These are phyloP conservation scores for Cryptococcus sp. DNA, from an alignment of 1,284 basidiomycete species.

Conservation along the genomic window DNA sequence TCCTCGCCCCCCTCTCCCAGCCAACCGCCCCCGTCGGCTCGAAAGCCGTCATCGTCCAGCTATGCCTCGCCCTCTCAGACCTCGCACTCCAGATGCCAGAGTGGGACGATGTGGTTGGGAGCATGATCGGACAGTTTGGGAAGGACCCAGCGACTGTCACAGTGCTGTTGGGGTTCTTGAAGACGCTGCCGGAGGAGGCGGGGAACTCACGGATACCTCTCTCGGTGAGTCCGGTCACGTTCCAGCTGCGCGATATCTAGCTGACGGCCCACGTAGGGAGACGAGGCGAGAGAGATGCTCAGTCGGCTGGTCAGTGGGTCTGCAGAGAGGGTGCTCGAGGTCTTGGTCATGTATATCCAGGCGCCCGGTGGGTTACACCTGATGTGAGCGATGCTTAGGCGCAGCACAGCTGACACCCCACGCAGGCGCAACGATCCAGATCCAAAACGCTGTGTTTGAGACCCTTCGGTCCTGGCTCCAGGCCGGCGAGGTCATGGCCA, in stretches of 20 bases:
- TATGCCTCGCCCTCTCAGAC: conserved; percentile 84
- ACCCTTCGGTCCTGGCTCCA: conserved; percentile 85
- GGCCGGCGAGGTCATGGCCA: conserved; percentile 75
- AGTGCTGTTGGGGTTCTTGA: conserved; percentile 83
- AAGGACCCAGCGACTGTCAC: conserved; percentile 77
- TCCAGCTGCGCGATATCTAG: not conserved
- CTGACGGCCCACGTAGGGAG: conserved; percentile 56
- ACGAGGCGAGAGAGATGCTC: conserved; percentile 70
- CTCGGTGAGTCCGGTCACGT: conserved; percentile 58
- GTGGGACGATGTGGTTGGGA: conserved; percentile 77
- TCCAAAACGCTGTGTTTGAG: conserved; percentile 83
- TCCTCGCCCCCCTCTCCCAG: conserved; percentile 62
- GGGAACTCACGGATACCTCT: conserved; percentile 85
- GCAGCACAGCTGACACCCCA: not conserved
- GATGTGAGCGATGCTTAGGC: not conserved
- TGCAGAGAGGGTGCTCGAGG: conserved; percentile 67
- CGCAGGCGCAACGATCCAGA: conserved; percentile 72
- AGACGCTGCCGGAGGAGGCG: conserved; percentile 84
- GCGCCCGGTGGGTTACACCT: conserved; percentile 65
- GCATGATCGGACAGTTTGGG: conserved; percentile 83
- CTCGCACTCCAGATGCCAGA: conserved; percentile 84
- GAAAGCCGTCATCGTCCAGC: conserved; percentile 79
- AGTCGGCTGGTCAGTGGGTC: conserved; percentile 68
- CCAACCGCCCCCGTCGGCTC: conserved; percentile 61
- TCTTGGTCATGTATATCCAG: conserved; percentile 85